Conservation (phyloP, 176 grass and related monocot genomes). For the Bromus sterilis region DNA sequence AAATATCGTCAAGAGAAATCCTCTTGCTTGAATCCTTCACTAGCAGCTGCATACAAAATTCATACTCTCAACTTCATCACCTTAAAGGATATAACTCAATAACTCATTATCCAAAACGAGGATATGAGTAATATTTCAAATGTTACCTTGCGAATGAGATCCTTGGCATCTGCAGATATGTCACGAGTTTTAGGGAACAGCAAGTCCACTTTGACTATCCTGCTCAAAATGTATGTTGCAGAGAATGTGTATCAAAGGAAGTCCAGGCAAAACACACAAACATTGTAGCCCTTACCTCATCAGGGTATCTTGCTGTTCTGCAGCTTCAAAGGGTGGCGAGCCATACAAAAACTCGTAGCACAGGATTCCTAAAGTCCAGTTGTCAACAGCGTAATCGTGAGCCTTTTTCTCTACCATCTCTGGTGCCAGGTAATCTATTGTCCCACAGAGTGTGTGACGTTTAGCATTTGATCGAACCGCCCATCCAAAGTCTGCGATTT, state of each 20-base stretch:
- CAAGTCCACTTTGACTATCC: slow-evolving; percentile 82
- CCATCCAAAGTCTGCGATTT: slow-evolving; percentile 98
- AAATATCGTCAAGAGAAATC: slow-evolving; percentile 65
- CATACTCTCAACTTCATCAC: neutral
- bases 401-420: slow-evolving; percentile 92
- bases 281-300: slow-evolving; percentile 26
- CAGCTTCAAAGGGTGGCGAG: slow-evolving; percentile 72
- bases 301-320: slow-evolving; percentile 60
- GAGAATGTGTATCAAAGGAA: slow-evolving; percentile 11
- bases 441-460: slow-evolving; percentile 87
- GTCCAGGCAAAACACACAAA: neutral
- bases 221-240: slow-evolving; percentile 29
- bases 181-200: slow-evolving; percentile 56
- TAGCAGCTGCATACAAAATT: slow-evolving; percentile 49
- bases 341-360: slow-evolving; percentile 94
- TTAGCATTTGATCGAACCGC: slow-evolving; percentile 70
- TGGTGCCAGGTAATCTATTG: slow-evolving; percentile 88
- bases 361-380: slow-evolving; percentile 89
- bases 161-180: slow-evolving; percentile 70
- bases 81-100: neutral
- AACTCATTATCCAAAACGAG: neutral
- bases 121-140: neutral
- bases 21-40: slow-evolving; percentile 93
- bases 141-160: slow-evolving; percentile 80
- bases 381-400: slow-evolving; percentile 83